phyloP scores from a whole-genome alignment of 495 filamentous ascomycete species.

The Cairneyella variabilis region DNA sequence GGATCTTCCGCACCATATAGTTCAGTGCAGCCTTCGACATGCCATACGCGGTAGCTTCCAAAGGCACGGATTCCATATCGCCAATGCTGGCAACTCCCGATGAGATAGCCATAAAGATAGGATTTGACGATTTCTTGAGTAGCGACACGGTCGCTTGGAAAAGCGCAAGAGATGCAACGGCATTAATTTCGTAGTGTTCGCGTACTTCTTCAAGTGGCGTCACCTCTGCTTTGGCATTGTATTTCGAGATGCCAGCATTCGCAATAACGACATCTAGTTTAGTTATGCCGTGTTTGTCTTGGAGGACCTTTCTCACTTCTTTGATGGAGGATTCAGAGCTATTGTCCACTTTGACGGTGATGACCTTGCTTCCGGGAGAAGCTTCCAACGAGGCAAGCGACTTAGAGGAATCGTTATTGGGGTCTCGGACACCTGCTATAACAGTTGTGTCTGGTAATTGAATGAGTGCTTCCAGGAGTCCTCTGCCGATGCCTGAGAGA shows the following conservation, averaged over 20 bases:
- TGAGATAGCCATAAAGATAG: slow-evolving; percentile 37
- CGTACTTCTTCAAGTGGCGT: slow-evolving; percentile 30
- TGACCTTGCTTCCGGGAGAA: slow-evolving; percentile 30
- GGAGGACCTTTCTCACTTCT: slow-evolving; percentile 27
- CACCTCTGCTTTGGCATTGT: slow-evolving; percentile 20
- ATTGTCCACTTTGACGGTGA: slow-evolving; percentile 39
- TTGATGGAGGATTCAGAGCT: slow-evolving; percentile 25
- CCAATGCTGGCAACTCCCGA: slow-evolving; percentile 29
- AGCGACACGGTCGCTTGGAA: slow-evolving; percentile 37
- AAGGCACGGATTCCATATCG: slow-evolving; percentile 21
- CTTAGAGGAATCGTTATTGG: slow-evolving; percentile 15
- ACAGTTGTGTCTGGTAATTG: slow-evolving; percentile 39
- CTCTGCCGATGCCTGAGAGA: slow-evolving; percentile 44
- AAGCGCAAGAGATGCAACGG: slow-evolving; percentile 31
- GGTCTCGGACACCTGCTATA: slow-evolving; percentile 42
- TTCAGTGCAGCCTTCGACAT: slow-evolving; percentile 38
- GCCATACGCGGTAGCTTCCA: slow-evolving; percentile 31
- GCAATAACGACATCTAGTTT: slow-evolving; percentile 47
- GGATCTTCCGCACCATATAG: slow-evolving; percentile 35
- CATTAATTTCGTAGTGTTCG: slow-evolving; percentile 37
- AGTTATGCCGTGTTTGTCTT: slow-evolving; percentile 27
- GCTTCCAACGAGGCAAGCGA: slow-evolving; percentile 26
- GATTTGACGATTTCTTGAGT: slow-evolving; percentile 26
- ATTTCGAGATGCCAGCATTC: slow-evolving; percentile 38
- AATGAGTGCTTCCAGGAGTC: slow-evolving; percentile 36